These are phyloP conservation scores for Rubroboletus satanas DNA, from an alignment of 768 basidiomycete genomes.

Conservation along the genomic window DNA sequence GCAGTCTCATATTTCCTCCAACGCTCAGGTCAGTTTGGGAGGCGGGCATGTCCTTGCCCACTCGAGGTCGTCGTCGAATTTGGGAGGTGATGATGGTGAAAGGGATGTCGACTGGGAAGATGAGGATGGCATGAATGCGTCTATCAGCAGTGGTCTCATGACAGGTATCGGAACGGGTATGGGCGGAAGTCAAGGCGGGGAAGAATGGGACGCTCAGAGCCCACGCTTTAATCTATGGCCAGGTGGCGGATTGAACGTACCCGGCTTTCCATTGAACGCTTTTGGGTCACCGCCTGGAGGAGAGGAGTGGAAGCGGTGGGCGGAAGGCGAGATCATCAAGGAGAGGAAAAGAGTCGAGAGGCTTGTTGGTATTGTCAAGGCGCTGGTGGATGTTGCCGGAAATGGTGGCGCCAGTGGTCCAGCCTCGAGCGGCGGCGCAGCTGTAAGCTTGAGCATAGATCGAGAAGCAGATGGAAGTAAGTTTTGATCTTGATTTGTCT, in stretches of 20 bases:
- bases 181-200: constrained; percentile 15
- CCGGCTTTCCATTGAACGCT: constrained; percentile 11
- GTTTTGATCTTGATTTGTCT: not conserved
- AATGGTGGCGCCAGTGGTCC: constrained; percentile 29
- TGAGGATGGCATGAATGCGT: constrained; percentile 19
- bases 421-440: not conserved
- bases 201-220: constrained; percentile 25
- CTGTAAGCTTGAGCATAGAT: not conserved
- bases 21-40: constrained; percentile 8
- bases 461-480: constrained; percentile 15
- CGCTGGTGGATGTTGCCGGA: constrained; percentile 59
- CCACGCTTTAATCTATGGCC: constrained; percentile 14
- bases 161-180: constrained; percentile 11
- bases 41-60: constrained; percentile 19
- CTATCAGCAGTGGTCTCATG: constrained; percentile 2
- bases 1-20: constrained; percentile 8
- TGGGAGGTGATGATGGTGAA: constrained; percentile 25
- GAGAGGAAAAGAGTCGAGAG: constrained; percentile 63
- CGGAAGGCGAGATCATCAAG: constrained; percentile 40
- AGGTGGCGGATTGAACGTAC: constrained; percentile 9
- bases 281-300: constrained; percentile 5
- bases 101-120: constrained; percentile 30
- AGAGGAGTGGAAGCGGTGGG: constrained; percentile 31
- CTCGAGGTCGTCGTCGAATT: constrained; percentile 28
- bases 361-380: constrained; percentile 53